These are phyloP conservation scores for Linnemannia elongata DNA, from an alignment of 192 early-diverging fungal genomes.

Conservation along the genomic window DNA sequence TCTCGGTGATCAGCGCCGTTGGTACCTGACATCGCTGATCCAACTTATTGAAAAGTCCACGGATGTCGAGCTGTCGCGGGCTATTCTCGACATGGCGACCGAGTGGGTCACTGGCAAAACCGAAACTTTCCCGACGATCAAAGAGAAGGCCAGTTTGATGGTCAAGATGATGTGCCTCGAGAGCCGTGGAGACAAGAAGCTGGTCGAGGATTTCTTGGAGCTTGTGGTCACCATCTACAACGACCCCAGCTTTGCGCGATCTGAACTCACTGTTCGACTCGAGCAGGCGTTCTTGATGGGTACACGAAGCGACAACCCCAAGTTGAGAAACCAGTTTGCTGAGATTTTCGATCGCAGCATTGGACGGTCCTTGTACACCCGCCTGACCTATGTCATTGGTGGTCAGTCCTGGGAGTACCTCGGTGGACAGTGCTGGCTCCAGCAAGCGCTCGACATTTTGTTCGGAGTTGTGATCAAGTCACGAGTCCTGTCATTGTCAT, in stretches of 20 bases:
- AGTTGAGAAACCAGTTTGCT: conserved; percentile 84
- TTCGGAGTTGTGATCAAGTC: conserved; percentile 73
- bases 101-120: conserved; percentile 87
- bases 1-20: conserved; percentile 88
- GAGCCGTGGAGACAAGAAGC: conserved; percentile 70
- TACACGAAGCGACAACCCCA: conserved; percentile 83
- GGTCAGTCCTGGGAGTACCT: conserved; percentile 98
- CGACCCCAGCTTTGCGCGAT: conserved; percentile 82
- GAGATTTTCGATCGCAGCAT: conserved; percentile 87
- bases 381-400: conserved; percentile 91
- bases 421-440: conserved; percentile 89
- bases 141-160: conserved; percentile 96
- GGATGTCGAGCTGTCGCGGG: conserved; percentile 78
- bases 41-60: conserved; percentile 89
- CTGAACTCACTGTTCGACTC: conserved; percentile 93
- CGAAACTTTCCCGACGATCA: conserved; percentile 94
- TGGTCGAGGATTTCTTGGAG: conserved; percentile 88
- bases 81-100: conserved; percentile 85
- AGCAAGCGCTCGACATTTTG: conserved; percentile 91
- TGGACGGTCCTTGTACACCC: conserved; percentile 71
- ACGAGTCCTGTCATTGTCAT: conserved; percentile 47
- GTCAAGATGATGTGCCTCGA: conserved; percentile 93
- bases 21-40: conserved; percentile 84
- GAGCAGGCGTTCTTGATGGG: conserved; percentile 97
- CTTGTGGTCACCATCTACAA: conserved; percentile 95